Base-by-base conservation (phyloP, 1,284 basidiomycete species). In the Trichosporon asahii region DNA sequence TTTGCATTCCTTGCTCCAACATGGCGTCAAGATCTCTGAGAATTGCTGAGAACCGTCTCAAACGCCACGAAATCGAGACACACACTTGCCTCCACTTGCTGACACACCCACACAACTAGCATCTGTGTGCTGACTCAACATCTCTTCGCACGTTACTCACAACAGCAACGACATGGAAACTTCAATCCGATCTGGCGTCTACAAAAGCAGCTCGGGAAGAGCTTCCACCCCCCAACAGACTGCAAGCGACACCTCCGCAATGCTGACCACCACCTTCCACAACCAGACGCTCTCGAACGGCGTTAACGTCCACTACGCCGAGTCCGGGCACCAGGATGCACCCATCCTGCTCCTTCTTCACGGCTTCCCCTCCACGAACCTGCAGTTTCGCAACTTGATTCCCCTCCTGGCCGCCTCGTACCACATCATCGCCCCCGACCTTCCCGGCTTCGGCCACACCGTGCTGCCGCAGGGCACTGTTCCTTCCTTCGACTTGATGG, bases 371-470 rank as follows among this genome's bases (percentile, higher is more conserved):
- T 72, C 85, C 1, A 86, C 86, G 0, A 86, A 85, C 7, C 82
- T 82, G 76, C 86, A 87, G 71, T 88, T 83, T 75, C 84, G 86
- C 18, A 80, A 86, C 74, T 82, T 88, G 65, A 86, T 87, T 68
- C 83, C 84, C 0, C 76, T 77, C 25, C 82, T 87, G 6, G 81
- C 85, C 0, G 65, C 75, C 55, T 80, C 84, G 63, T 86, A 86
- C 79, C 83, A 82, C 37, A 83, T 87, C 35, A 76, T 86, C 65
- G 85, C 87, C 0, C 87, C 87, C 35, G 87, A 88, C 73, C 76
- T 87, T 6, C 86, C 86, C 0, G 86, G 85, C 0, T 87, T 85
- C 70, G 86, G 87, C 14, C 85, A 86, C 75, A 87, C 87, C 7
- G 78, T 72, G 31, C 82, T 84, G 9, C 85, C 85, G 0, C 75